These are phyloP conservation scores for Leishmania amazonensis DNA, from an alignment of 208 protist genomes.

Conservation along the genomic window DNA sequence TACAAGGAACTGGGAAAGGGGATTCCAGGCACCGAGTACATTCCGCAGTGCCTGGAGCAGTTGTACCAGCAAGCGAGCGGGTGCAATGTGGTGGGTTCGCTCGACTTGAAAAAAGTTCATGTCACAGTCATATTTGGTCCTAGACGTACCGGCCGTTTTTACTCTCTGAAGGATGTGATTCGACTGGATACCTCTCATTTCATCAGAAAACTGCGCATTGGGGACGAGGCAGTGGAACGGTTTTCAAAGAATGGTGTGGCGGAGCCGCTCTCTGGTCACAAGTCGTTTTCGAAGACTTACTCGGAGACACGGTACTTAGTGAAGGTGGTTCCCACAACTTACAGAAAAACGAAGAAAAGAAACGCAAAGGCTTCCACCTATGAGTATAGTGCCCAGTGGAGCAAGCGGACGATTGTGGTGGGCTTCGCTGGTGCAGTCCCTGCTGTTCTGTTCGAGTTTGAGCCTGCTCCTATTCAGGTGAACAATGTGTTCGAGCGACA, in stretches of 20 bases:
- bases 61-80: slow-evolving; percentile 53
- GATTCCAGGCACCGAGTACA: slow-evolving; percentile 29
- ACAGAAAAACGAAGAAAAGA: slow-evolving; percentile 27
- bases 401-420: slow-evolving; percentile 29
- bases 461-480: slow-evolving; percentile 71
- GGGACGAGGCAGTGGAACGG: slow-evolving; percentile 52
- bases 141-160: slow-evolving; percentile 27
- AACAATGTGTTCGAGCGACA: slow-evolving; percentile 74
- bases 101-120: slow-evolving; percentile 82
- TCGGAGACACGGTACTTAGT: slow-evolving; percentile 62
- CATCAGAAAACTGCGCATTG: slow-evolving; percentile 76
- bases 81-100: slow-evolving; percentile 73
- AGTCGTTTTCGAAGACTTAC: slow-evolving; percentile 23
- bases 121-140: slow-evolving; percentile 83
- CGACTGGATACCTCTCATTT: slow-evolving; percentile 58
- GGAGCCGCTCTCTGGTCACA: slow-evolving; percentile 48
- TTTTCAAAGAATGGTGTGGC: slow-evolving; percentile 59
- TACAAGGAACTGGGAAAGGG: slow-evolving; percentile 31
- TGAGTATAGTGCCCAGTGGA: slow-evolving; percentile 75
- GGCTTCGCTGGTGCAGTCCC: slow-evolving; percentile 43
- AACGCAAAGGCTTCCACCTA: slow-evolving; percentile 40
- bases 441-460: slow-evolving; percentile 56
- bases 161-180: slow-evolving; percentile 50
- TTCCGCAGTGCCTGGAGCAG: slow-evolving; percentile 72
- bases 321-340: slow-evolving; percentile 74